Evolutionary conservation across 1,284 basidiomycete genomes (phyloP), one percentile per base, ranked within the genome.

Genomic region (Xerocomus nothofagi): DNA sequence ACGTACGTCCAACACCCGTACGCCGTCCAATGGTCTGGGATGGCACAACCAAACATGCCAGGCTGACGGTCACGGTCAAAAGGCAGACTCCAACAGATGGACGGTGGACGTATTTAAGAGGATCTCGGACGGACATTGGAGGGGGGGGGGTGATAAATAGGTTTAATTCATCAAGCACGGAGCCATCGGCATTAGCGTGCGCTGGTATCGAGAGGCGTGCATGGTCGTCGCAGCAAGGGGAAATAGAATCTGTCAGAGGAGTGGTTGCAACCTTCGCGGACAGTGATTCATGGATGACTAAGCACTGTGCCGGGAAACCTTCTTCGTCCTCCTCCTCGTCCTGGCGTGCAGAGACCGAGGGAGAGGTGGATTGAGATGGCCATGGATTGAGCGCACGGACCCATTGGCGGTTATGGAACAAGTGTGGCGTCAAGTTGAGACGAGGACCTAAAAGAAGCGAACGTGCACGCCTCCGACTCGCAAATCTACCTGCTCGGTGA

Each of bases 1-100:
- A 58, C 79, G 40, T 65, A 87, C 85, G 76, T 79, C 68, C 78
- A 81, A 58, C 86, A 88, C 63, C 84, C 84, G 55, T 75, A 67
- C 30, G 76, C 75, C n/a, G 71, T 73, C 81, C 82, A 88, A 40
- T 68, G 73, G 4, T 71, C 72, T 6, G 81, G 81, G 38, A 84
- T 72, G 7, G 75, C 34, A 73, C 62, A 9, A 9, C 24, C 23
- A 57, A 33, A 50, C 14, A 61, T 54, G 38, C 20, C 21, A 15
- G 43, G 39, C 51, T 53, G 40, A 29, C 30, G 9, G n/a, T 4
- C 14, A 27, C 1, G 27, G 23, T 62, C 30, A 65, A 45, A 39
- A n/a, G 11, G n/a, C n/a, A n/a, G n/a, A n/a, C n/a, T n/a, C n/a
- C n/a, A n/a, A n/a, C n/a, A n/a, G n/a, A n/a, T n/a, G n/a, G n/a